phyloP scores from a whole-genome alignment of 257 asterid genomes.

The Nicotiana knightiana region DNA sequence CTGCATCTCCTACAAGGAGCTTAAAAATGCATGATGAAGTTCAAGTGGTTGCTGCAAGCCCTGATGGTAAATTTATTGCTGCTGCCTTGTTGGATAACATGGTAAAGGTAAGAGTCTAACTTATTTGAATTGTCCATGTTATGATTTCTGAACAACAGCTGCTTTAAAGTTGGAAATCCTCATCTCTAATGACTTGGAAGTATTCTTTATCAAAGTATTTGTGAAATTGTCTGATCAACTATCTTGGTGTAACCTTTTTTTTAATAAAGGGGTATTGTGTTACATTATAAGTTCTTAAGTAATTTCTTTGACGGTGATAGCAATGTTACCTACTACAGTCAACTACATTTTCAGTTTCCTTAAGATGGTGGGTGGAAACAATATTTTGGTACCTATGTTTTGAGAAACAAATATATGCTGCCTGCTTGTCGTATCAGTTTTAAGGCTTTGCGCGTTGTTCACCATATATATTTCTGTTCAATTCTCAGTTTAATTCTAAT shows the following conservation, averaged over 20 bases:
- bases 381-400: background rate
- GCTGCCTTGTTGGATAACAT: constrained; percentile 74
- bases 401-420: background rate
- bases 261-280: background rate
- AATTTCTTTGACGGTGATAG: background rate
- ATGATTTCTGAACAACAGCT: background rate
- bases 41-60: constrained; percentile 73
- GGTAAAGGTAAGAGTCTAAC: constrained; percentile 51
- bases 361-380: background rate
- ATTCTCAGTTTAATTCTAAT: no score
- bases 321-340: background rate
- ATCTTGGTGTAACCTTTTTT: no score
- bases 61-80: constrained; percentile 79
- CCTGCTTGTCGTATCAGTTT: background rate
- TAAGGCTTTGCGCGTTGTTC: background rate
- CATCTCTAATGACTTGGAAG: background rate
- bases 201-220: background rate
- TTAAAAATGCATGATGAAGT: constrained; percentile 87
- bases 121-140: constrained; percentile 2
- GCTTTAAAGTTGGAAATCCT: background rate
- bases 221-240: background rate
- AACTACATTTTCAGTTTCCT: background rate
- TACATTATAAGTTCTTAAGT: background rate
- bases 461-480: background rate
- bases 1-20: constrained; percentile 57